Percentiles rank a stretch among this genome's conserved stretches.
Evolutionary conservation across 495 filamentous ascomycete species (phyloP).

Genomic region (Tuber microsphaerosporum): DNA sequence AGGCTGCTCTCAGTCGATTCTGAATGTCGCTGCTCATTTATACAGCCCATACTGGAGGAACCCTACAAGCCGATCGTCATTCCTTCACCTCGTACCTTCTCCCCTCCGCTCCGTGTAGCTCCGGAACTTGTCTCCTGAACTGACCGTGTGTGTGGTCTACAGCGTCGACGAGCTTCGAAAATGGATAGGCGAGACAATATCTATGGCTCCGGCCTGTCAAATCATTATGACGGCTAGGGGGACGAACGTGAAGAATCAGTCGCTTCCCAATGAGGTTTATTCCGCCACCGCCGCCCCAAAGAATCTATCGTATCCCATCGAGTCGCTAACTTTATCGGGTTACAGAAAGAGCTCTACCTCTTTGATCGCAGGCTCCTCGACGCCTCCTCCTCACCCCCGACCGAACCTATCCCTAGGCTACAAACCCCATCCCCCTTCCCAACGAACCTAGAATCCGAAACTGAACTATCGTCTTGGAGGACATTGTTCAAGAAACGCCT

Average conservation of each 20-base stretch:
- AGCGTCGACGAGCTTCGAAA: conserved; percentile 59
- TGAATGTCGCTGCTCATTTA: conserved; percentile 62
- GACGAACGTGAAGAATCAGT: conserved; percentile 62
- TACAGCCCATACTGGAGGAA: conserved; percentile 62
- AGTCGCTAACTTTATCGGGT: not conserved
- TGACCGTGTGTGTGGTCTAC: conserved; percentile 10
- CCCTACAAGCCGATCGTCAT: conserved; percentile 54
- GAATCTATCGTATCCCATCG: not conserved
- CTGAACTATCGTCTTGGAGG: conserved; percentile 37
- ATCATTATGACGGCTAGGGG: conserved; percentile 65
- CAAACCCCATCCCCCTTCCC: conserved; percentile 35
- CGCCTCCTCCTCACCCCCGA: conserved; percentile 19
- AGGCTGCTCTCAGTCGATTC: conserved; percentile 1
- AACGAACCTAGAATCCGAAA: conserved; percentile 34
- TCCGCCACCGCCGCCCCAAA: not conserved
- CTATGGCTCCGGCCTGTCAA: conserved; percentile 54
- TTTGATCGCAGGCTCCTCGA: conserved; percentile 40
- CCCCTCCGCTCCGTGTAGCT: conserved; percentile 7
- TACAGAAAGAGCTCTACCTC: conserved; percentile 39
- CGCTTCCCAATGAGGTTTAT: conserved; percentile 57
- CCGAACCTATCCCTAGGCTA: conserved; percentile 24
- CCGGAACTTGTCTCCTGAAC: conserved; percentile 11
- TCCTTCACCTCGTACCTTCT: conserved; percentile 54
- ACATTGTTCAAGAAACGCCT: conserved; percentile 41
- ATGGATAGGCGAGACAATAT: conserved; percentile 58